Conservation (phyloP, 192 early-diverging fungal species). For the Coemansia sp. region DNA sequence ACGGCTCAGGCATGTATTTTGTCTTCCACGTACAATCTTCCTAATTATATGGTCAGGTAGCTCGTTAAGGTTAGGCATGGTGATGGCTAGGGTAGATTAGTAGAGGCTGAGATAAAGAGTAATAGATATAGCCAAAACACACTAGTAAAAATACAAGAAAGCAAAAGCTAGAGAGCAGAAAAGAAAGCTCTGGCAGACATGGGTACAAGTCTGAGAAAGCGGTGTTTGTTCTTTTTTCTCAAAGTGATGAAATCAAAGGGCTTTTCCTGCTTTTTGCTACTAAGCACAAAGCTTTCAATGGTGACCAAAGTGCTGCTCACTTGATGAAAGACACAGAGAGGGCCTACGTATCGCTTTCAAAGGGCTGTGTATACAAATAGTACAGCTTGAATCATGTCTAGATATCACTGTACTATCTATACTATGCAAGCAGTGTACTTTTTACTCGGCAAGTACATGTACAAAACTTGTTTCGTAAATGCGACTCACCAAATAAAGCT, state of each 20-base stretch:
- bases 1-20: neutral
- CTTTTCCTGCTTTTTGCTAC: neutral
- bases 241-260: neutral
- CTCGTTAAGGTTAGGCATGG: neutral
- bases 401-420: neutral
- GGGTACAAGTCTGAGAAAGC: neutral
- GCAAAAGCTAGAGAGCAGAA: neutral
- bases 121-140: neutral
- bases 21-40: neutral
- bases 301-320: neutral
- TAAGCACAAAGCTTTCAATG: neutral
- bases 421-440: neutral
- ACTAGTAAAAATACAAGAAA: neutral
- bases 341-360: neutral
- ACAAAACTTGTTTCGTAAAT: neutral
- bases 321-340: neutral
- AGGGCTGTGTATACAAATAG: neutral
- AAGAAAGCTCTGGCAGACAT: neutral
- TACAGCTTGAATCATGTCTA: neutral
- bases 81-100: neutral
- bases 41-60: conserved; percentile 2
- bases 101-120: neutral
- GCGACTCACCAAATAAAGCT: neutral
- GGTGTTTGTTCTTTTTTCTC: neutral
- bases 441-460: neutral